These are phyloP conservation scores for Tausonia pullulans DNA, from an alignment of 1,284 basidiomycete species.

Conservation along the genomic window DNA sequence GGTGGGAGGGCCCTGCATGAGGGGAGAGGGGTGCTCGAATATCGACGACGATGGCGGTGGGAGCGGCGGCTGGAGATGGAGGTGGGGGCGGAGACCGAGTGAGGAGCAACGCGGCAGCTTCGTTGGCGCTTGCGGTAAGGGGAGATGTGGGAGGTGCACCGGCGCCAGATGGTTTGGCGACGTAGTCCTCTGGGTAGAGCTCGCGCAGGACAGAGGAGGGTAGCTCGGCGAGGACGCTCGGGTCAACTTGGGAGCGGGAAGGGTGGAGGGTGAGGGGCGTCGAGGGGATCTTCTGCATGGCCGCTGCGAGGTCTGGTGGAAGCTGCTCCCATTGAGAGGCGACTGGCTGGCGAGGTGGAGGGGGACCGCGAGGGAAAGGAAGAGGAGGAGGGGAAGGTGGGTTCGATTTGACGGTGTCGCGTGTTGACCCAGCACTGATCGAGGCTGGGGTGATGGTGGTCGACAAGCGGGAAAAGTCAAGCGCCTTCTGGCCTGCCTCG, in stretches of 20 bases:
- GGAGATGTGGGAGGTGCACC: not conserved
- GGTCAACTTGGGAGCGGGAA: constrained; percentile 6
- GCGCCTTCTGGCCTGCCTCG: constrained; percentile 10
- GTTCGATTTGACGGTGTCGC: not conserved
- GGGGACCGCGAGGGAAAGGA: not conserved
- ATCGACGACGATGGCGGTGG: not conserved
- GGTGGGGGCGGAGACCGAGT: not conserved
- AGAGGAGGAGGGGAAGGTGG: not conserved
- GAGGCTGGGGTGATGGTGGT: not conserved
- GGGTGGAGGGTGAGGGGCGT: not conserved
- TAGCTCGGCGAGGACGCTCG: constrained; percentile 1
- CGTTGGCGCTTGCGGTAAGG: not conserved
- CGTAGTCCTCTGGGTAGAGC: constrained; percentile 2
- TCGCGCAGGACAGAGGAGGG: constrained; percentile 8
- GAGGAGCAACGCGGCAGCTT: not conserved
- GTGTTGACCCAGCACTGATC: not conserved
- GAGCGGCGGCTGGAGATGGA: constrained; percentile 2
- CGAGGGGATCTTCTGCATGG: not conserved
- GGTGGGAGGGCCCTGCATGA: no score
- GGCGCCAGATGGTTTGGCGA: not conserved
- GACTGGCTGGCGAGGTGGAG: not conserved
- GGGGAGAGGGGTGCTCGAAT: not conserved
- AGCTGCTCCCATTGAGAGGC: not conserved
- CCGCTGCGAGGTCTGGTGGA: not conserved
- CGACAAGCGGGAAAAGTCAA: not conserved